Evolutionary conservation across 805 yeast species (phyloP).

Genomic region (Yarrowia divulgata): DNA sequence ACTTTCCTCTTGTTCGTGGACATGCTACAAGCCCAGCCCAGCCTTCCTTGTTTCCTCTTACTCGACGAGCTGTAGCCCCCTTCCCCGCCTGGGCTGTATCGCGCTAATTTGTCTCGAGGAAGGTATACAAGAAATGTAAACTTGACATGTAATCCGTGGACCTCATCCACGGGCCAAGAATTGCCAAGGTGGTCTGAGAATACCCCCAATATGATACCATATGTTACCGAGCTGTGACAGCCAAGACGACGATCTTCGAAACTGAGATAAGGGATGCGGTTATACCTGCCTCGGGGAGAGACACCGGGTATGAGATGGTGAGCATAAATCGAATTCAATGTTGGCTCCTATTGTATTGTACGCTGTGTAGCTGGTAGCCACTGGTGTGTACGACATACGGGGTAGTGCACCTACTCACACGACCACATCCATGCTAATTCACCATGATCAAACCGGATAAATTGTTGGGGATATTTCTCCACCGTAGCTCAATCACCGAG

Average conservation of each 20-base stretch:
- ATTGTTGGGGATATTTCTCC: background rate
- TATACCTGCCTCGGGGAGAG: too few relatives aligned
- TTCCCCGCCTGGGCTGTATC: background rate
- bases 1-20: background rate
- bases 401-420: too few relatives aligned
- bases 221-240: too few relatives aligned
- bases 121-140: background rate
- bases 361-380: too few relatives aligned
- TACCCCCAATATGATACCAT: background rate
- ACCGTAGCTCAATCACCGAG: background rate
- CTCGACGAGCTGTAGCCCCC: background rate
- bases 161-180: background rate
- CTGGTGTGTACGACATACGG: too few relatives aligned
- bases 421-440: too few relatives aligned
- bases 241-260: too few relatives aligned
- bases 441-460: background rate
- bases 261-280: constrained; percentile 1
- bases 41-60: background rate
- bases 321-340: too few relatives aligned
- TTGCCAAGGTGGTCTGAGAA: constrained; percentile 9
- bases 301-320: too few relatives aligned
- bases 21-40: background rate
- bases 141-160: background rate
- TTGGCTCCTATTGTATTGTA: too few relatives aligned
- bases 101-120: background rate